phyloP scores from a whole-genome alignment of 352 stramenopile genomes.

The Phytophthora fragariaefolia region DNA sequence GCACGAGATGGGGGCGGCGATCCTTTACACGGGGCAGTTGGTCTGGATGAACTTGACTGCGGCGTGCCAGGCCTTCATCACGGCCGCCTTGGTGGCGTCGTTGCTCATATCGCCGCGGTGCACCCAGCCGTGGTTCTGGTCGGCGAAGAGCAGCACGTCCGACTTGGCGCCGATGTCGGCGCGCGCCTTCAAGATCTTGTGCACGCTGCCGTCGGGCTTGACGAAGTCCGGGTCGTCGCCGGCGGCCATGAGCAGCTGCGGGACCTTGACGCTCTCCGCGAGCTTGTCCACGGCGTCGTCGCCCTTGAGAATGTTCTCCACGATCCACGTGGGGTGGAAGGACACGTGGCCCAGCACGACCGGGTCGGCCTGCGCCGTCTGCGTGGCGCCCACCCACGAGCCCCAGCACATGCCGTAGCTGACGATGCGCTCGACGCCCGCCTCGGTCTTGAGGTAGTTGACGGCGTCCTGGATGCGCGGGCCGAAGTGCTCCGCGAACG shows the following conservation, averaged over 20 bases:
- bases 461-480: conserved; percentile 76
- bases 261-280: conserved; percentile 71
- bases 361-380: conserved; percentile 50
- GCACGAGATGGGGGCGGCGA: background rate
- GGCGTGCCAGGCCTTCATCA: conserved; percentile 70
- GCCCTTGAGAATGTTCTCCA: conserved; percentile 82
- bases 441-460: conserved; percentile 72
- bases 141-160: conserved; percentile 70
- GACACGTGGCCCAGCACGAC: conserved; percentile 71
- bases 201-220: conserved; percentile 68
- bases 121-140: conserved; percentile 85
- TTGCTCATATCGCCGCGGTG: conserved; percentile 82
- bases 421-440: conserved; percentile 58
- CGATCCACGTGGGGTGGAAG: conserved; percentile 83
- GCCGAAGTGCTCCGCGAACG: conserved; percentile 54
- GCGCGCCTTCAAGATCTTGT: conserved; percentile 72
- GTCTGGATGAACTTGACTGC: conserved; percentile 72
- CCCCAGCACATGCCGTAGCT: conserved; percentile 90
- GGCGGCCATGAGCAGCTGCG: conserved; percentile 72
- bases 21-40: conserved; percentile 47
- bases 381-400: conserved; percentile 72
- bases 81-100: conserved; percentile 60
- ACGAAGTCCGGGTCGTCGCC: conserved; percentile 77
- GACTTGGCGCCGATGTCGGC: conserved; percentile 59
- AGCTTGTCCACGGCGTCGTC: conserved; percentile 75